Percentiles rank a stretch among this genome's conserved stretches.
Evolutionary conservation across 2,329 filamentous ascomycete genomes (phyloP).

Genomic region (Dactylonectria macrodidyma): DNA sequence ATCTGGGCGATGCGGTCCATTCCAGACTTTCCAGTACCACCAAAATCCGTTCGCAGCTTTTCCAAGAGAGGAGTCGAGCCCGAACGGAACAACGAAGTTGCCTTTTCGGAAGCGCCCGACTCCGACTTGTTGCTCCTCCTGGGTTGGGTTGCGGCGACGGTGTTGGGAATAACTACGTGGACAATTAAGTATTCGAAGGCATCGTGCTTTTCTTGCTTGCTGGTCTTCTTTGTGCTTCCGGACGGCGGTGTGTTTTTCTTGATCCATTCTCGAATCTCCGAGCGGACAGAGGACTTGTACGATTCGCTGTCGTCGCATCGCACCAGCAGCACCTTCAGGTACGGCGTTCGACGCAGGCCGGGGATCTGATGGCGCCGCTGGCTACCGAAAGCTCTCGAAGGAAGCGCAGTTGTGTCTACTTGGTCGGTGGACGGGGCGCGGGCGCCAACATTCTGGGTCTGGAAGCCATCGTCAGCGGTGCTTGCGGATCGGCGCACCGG

Average conservation of each 20-base stretch:
- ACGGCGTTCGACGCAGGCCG: conserved; percentile 91
- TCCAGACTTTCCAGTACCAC: conserved; percentile 77
- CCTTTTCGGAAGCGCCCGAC: conserved; percentile 75
- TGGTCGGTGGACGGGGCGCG: conserved; percentile 56
- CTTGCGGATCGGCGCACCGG: conserved; percentile 52
- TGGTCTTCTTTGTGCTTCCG: conserved; percentile 68
- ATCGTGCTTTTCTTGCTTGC: conserved; percentile 91
- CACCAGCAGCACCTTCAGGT: conserved; percentile 90
- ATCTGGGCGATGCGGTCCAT: conserved; percentile 89
- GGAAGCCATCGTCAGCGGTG: conserved; percentile 71
- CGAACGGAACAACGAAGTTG: conserved; percentile 82
- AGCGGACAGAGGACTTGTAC: conserved; percentile 86
- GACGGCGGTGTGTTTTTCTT: conserved; percentile 79
- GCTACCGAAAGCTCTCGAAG: conserved; percentile 52
- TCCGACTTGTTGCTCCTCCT: conserved; percentile 72
- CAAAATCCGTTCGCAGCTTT: conserved; percentile 92
- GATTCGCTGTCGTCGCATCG: conserved; percentile 96
- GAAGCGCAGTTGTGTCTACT: conserved; percentile 53
- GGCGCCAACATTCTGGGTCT: conserved; percentile 67
- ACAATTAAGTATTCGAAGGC: conserved; percentile 96
- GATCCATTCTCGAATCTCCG: conserved; percentile 91
- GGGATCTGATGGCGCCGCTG: conserved; percentile 92
- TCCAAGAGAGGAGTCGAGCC: conserved; percentile 88
- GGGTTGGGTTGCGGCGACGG: conserved; percentile 83
- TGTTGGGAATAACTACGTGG: conserved; percentile 92